Percentiles rank a stretch among this genome's conserved stretches.
phyloP scores from a whole-genome alignment of 176 grass and related monocot species.

The Elymus sibiricus region DNA sequence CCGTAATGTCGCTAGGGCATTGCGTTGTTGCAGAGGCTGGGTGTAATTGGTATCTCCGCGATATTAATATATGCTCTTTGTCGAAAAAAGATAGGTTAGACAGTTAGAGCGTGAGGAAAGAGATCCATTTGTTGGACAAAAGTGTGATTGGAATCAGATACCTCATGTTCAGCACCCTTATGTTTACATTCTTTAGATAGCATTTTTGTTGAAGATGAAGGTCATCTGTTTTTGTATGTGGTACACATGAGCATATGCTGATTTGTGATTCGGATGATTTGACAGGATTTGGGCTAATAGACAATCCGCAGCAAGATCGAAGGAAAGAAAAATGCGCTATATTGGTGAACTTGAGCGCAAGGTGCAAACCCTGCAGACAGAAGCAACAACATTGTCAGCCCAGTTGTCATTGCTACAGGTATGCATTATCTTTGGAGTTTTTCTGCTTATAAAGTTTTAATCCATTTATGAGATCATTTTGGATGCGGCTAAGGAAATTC shows the following conservation, averaged over 20 bases:
- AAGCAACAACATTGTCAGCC: conserved; percentile 64
- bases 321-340: conserved; percentile 83
- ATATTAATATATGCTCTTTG: too few relatives aligned
- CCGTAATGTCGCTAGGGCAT: too few relatives aligned
- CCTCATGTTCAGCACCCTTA: background rate
- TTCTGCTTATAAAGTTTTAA: background rate
- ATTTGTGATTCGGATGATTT: conserved; percentile 11
- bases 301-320: conserved; percentile 81
- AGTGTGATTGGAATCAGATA: background rate
- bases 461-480: background rate
- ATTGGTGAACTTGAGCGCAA: conserved; percentile 68
- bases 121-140: background rate
- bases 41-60: too few relatives aligned
- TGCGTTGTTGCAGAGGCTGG: too few relatives aligned
- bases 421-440: conserved; percentile 9
- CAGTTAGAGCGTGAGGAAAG: background rate
- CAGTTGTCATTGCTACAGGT: conserved; percentile 69
- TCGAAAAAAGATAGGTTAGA: too few relatives aligned
- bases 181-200: background rate
- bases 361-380: conserved; percentile 58
- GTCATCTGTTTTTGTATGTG: background rate
- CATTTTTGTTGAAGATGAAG: background rate
- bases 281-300: conserved; percentile 83
- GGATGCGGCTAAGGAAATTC: background rate
- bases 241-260: conserved; percentile 23